Conservation (phyloP, 2,329 filamentous ascomycete genomes). For the Neonectria punicea region DNA sequence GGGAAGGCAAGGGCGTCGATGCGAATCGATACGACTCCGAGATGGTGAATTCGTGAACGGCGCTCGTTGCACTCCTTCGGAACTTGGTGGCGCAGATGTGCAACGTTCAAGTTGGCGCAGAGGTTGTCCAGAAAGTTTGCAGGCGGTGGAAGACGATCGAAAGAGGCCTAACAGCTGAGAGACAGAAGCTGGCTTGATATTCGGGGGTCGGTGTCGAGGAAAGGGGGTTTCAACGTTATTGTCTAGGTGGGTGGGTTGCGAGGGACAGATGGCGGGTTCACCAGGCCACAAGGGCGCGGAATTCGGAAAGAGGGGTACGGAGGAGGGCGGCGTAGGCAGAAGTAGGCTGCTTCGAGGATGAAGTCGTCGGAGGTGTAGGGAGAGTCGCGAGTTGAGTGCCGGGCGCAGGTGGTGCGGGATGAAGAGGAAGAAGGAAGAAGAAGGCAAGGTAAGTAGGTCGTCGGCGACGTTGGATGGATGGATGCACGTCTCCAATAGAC, state of each 20-base stretch:
- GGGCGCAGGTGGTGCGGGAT: conserved; percentile 5
- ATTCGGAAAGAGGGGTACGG: conserved; percentile 12
- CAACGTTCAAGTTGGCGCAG: neutral
- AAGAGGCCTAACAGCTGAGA: neutral
- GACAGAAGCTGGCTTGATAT: conserved; percentile 4
- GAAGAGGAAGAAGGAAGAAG: conserved; percentile 15
- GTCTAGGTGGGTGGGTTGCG: conserved; percentile 7
- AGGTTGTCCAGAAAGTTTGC: neutral
- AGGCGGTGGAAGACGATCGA: neutral
- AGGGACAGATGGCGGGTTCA: conserved; percentile 21
- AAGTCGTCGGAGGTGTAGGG: neutral
- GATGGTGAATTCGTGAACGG: conserved; percentile 17
- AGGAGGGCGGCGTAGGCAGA: conserved; percentile 7
- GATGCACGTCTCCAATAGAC: neutral
- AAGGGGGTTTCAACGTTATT: conserved; percentile 18
- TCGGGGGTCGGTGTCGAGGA: conserved; percentile 15
- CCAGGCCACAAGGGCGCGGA: conserved; percentile 26
- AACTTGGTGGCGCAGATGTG: neutral
- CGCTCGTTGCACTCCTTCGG: conserved; percentile 6
- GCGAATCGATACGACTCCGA: conserved; percentile 27
- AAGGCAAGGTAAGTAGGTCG: neutral
- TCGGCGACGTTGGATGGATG: conserved; percentile 23
- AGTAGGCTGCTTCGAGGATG: neutral
- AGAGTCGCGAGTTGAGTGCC: neutral
- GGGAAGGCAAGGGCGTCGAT: conserved; percentile 1